Conservation (phyloP, 2,329 filamentous ascomycete species). For the Byssoonygena ceratinophila region DNA sequence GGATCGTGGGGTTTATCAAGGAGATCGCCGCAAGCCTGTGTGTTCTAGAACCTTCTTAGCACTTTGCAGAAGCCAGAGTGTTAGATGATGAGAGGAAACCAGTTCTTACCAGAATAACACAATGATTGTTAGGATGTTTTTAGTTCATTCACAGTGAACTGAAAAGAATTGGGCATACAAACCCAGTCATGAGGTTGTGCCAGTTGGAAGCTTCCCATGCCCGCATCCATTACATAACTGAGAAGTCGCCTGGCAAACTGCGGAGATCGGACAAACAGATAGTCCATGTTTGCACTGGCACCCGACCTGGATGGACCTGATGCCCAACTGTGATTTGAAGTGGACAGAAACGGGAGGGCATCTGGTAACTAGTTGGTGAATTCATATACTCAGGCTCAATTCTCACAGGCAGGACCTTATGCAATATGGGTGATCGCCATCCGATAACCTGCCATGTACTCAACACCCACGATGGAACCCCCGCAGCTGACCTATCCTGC, state of each 20-base stretch:
- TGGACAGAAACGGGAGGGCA: background rate
- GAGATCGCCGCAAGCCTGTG: background rate
- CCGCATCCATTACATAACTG: background rate
- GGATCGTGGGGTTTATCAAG: background rate
- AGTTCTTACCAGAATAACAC: background rate
- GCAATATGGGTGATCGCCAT: conserved; percentile 25
- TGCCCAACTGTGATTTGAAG: background rate
- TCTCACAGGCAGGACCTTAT: too few relatives aligned
- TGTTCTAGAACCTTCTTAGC: conserved; percentile 5
- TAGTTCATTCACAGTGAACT: background rate
- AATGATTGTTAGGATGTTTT: background rate
- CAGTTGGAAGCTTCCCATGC: background rate
- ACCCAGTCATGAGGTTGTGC: background rate
- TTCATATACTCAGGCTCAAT: background rate
- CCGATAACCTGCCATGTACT: conserved; percentile 44
- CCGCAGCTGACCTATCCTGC: conserved; percentile 39
- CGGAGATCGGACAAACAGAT: background rate
- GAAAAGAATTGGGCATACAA: background rate
- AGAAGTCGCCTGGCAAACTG: background rate
- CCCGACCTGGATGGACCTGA: background rate
- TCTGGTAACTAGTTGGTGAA: background rate
- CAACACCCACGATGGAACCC: conserved; percentile 39
- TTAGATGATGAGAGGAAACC: background rate
- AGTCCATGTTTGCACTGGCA: background rate
- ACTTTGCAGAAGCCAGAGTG: background rate